Base-by-base conservation (phyloP, 495 filamentous ascomycete species). In the Hypoxylon lienhwacheense region DNA sequence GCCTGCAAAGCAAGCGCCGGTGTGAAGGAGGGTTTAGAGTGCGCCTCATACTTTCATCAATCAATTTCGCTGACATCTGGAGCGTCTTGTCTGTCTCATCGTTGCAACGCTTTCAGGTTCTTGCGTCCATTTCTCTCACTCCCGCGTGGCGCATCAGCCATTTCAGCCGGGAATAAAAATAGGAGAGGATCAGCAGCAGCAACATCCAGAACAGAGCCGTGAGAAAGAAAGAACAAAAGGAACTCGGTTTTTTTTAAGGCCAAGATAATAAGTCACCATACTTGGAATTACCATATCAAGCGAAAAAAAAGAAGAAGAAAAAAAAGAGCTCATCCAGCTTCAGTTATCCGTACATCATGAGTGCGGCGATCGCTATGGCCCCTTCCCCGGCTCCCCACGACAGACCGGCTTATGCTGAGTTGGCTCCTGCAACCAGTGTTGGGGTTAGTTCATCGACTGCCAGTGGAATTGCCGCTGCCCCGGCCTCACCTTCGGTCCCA, bases 381-480 rank as follows among this genome's bases (percentile, higher is more conserved):
- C 77, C 77, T 42, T 81, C 79, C 39, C 79, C 78, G 54, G 79
- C 79, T 68, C 79, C 78, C 52, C 76, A 81, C 69, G 79, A 82
- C 55, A 70, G 77, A 66, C 72, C 77, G 24, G 73, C 73, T 29
- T 64, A 70, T 60, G 63, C 76, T 65, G 77, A 80, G 47, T 57
- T 77, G 52, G 69, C 75, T 42, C 74, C 75, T 47, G 69, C 72
- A 16, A 66, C 70, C 36, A 64, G 66, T 52, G 50, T 65, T 45
- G 47, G 61, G 33, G 54, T 55, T 53, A 46, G 16, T 45, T 57
- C 58, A 7, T 52, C 55, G 36, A 42, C 50, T 37, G 8, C 28
- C n/a, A 51, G 61, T 56, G 58, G 52, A 56, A 68, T 66, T 53
- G 61, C 71, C 36, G 62, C 69, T 34, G 32, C 66, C 37, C 37